Evolutionary conservation across 805 yeast genomes (phyloP).

Genomic region (Wickerhamomyces bovis): DNA sequence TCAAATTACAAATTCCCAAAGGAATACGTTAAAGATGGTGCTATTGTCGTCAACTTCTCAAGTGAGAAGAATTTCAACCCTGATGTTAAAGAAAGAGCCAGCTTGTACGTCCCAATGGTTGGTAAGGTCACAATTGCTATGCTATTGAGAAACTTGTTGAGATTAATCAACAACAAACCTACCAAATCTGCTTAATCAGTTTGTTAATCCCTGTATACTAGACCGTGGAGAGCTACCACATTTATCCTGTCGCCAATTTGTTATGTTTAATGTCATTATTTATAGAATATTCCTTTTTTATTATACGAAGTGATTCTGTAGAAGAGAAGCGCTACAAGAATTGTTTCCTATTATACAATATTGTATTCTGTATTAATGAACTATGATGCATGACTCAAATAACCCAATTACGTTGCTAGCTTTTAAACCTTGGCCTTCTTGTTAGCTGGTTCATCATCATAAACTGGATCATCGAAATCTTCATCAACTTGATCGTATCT

Average conservation of each 20-base stretch:
- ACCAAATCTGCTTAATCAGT: not conserved
- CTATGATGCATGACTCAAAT: not conserved
- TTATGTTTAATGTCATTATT: not conserved
- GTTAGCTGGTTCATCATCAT: slow-evolving; percentile 34
- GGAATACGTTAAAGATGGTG: slow-evolving; percentile 74
- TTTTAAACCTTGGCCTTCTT: slow-evolving; percentile 21
- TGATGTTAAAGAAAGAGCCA: slow-evolving; percentile 77
- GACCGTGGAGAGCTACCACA: not conserved
- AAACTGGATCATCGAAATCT: slow-evolving; percentile 48
- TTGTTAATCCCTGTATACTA: not conserved
- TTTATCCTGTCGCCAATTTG: not conserved
- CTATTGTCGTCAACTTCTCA: slow-evolving; percentile 85
- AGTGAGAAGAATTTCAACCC: slow-evolving; percentile 84
- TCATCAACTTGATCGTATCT: slow-evolving; percentile 66
- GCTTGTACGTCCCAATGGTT: slow-evolving; percentile 88
- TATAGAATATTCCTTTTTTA: not conserved
- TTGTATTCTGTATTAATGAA: not conserved
- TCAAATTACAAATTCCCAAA: slow-evolving; percentile 81
- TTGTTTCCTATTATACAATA: not conserved
- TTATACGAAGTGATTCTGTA: too few species aligned
- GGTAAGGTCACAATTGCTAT: slow-evolving; percentile 96
- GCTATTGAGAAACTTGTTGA: slow-evolving; percentile 81
- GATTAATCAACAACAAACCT: slow-evolving; percentile 65
- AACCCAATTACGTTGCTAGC: not conserved
- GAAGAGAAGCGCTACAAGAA: not conserved